Conservation (phyloP, 768 basidiomycete genomes). For the Cytidiella melzeri region DNA sequence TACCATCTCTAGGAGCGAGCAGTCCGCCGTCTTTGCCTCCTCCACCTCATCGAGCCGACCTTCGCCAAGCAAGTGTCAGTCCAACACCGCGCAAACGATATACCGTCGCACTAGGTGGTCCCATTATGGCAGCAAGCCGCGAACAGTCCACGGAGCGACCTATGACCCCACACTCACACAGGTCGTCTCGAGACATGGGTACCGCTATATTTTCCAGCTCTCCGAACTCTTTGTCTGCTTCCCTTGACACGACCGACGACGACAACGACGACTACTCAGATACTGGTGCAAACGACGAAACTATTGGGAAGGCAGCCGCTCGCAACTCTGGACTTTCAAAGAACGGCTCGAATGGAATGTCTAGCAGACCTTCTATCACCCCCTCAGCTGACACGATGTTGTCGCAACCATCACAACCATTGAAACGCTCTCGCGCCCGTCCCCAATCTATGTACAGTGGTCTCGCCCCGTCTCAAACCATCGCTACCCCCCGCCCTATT, state of each 20-base stretch:
- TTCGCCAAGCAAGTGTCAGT: conserved; percentile 51
- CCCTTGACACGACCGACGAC: conserved; percentile 13
- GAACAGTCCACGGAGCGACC: conserved; percentile 25
- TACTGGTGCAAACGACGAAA: conserved; percentile 42
- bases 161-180: conserved; percentile 15
- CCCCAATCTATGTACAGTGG: conserved; percentile 54
- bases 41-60: conserved; percentile 32
- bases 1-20: conserved; percentile 17
- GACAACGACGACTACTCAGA: conserved; percentile 34
- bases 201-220: conserved; percentile 40
- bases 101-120: conserved; percentile 77
- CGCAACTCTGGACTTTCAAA: conserved; percentile 17
- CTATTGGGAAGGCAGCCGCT: conserved; percentile 49
- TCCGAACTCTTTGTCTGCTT: conserved; percentile 19
- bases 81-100: conserved; percentile 72
- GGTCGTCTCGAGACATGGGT: conserved; percentile 28
- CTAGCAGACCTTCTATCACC: conserved; percentile 18
- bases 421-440: conserved; percentile 29
- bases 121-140: conserved; percentile 40
- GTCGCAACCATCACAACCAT: conserved; percentile 18
- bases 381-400: conserved; percentile 17
- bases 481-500: conserved; percentile 22
- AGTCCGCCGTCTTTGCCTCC: conserved; percentile 32
- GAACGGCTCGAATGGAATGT: conserved; percentile 29
- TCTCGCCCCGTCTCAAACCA: conserved; percentile 15